Conservation (phyloP, 495 filamentous ascomycete species). For the Penicillium tannophilum region DNA sequence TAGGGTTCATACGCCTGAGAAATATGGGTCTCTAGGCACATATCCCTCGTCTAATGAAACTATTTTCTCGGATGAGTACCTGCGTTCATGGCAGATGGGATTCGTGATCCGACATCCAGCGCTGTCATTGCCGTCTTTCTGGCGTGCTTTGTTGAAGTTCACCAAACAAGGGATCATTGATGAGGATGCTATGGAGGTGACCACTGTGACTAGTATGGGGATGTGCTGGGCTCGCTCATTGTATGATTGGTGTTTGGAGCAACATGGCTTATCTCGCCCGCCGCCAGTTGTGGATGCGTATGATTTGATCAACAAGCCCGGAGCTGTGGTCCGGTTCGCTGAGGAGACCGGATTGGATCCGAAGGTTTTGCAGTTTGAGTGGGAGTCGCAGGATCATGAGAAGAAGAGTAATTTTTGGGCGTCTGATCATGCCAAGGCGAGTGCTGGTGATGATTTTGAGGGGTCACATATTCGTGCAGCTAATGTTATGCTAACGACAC, state of each 20-base stretch:
- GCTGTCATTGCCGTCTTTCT: slow-evolving; percentile 39
- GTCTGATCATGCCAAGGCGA: background rate
- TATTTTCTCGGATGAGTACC: slow-evolving; percentile 40
- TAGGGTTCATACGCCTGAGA: background rate
- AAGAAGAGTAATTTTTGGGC: background rate
- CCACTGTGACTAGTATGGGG: slow-evolving; percentile 11
- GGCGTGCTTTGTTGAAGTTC: slow-evolving; percentile 32
- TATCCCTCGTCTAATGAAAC: slow-evolving; percentile 34
- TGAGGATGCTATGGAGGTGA: background rate
- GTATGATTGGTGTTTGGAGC: slow-evolving; percentile 36
- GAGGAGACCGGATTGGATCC: slow-evolving; percentile 39
- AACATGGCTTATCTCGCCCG: slow-evolving; percentile 8
- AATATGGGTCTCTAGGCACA: background rate
- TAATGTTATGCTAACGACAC: slow-evolving; percentile 32
- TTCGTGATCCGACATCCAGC: slow-evolving; percentile 50
- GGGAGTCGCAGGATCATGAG: background rate
- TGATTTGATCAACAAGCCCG: slow-evolving; percentile 41
- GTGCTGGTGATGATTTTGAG: background rate
- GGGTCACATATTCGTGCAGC: background rate
- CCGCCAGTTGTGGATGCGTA: slow-evolving; percentile 43
- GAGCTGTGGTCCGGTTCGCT: slow-evolving; percentile 34
- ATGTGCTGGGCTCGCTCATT: slow-evolving; percentile 36
- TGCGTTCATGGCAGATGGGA: slow-evolving; percentile 36
- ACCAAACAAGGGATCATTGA: slow-evolving; percentile 18
- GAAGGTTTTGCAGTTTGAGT: slow-evolving; percentile 14